Conservation (phyloP, 768 basidiomycete species). For the Mycena haematopus region DNA sequence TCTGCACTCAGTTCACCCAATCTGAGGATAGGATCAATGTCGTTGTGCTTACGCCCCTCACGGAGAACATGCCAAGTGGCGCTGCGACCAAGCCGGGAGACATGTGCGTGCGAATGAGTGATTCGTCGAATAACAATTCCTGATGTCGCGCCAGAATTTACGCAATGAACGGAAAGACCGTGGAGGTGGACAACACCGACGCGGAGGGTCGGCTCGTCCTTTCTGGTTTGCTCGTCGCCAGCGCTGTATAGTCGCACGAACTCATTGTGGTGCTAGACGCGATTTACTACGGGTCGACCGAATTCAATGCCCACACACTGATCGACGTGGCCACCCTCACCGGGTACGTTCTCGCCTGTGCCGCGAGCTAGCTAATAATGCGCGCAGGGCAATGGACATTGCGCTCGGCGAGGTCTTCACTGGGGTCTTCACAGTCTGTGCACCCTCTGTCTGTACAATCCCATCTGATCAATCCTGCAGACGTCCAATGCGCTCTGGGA, state of each 20-base stretch:
- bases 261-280: slow-evolving; percentile 58
- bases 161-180: slow-evolving; percentile 87
- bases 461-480: slow-evolving; percentile 39
- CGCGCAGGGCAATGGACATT: slow-evolving; percentile 66
- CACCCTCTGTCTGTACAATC: slow-evolving; percentile 16
- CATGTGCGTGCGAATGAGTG: slow-evolving; percentile 50
- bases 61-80: slow-evolving; percentile 86
- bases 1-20: not conserved
- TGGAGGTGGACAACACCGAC: slow-evolving; percentile 89
- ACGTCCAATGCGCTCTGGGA: slow-evolving; percentile 80
- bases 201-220: slow-evolving; percentile 83
- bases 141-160: slow-evolving; percentile 56
- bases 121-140: not conserved
- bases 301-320: slow-evolving; percentile 81
- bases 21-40: slow-evolving; percentile 66
- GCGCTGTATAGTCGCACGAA: not conserved
- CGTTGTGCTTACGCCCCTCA: slow-evolving; percentile 73
- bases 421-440: slow-evolving; percentile 76
- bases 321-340: slow-evolving; percentile 91
- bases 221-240: slow-evolving; percentile 52
- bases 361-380: not conserved
- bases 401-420: slow-evolving; percentile 80
- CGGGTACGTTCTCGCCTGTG: slow-evolving; percentile 51
- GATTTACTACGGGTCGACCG: slow-evolving; percentile 79
- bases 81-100: slow-evolving; percentile 85